Conservation (phyloP, 2,329 filamentous ascomycete species). For the Periconia digitata region DNA sequence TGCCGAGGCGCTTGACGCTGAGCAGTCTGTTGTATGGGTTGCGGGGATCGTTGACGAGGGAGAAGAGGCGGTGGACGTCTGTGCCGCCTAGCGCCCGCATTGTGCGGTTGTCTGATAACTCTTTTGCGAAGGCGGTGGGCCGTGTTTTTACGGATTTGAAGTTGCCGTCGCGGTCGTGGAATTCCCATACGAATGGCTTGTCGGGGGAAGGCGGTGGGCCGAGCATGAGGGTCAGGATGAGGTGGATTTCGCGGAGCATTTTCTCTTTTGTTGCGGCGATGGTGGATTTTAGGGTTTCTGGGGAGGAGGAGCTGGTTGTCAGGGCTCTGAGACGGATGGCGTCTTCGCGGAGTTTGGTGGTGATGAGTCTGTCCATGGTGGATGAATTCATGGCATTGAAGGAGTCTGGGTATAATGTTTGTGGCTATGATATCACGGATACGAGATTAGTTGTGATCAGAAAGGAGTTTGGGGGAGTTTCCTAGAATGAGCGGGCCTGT, state of each 20-base stretch:
- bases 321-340: conserved; percentile 71
- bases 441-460: no score
- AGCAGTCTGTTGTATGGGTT: conserved; percentile 72
- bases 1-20: conserved; percentile 77
- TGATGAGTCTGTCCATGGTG: conserved; percentile 72
- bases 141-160: conserved; percentile 65
- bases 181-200: conserved; percentile 77
- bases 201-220: conserved; percentile 74
- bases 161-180: conserved; percentile 68
- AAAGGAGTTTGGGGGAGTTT: no score
- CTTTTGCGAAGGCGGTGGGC: conserved; percentile 70
- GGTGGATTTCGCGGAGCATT: conserved; percentile 79
- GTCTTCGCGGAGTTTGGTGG: conserved; percentile 84
- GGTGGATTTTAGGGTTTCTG: conserved; percentile 42
- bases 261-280: conserved; percentile 62
- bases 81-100: conserved; percentile 61
- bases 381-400: conserved; percentile 74
- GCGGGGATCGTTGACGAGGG: conserved; percentile 82
- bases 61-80: conserved; percentile 71
- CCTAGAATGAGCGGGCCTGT: no score
- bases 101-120: conserved; percentile 62
- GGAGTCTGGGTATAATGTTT: conserved; percentile 77
- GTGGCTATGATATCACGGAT: no score
- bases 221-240: conserved; percentile 78
- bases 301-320: conserved; percentile 39